Percentiles rank a stretch among this genome's conserved stretches.
Conservation (phyloP, 225 moss, liverwort and hornwort genomes). For the Pleurozium schreberi region DNA sequence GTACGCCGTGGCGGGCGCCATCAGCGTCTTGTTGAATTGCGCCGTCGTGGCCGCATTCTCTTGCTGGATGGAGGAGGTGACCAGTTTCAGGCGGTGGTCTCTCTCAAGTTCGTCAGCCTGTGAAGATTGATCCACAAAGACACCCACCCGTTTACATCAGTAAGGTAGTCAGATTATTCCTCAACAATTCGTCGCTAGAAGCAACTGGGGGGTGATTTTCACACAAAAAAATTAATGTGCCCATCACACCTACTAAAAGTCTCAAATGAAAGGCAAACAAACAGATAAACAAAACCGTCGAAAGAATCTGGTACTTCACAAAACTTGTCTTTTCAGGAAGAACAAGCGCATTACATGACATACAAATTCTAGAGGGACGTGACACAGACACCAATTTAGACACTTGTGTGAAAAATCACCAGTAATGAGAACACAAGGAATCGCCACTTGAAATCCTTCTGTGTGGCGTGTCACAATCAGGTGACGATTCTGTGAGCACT, state of each 20-base stretch:
- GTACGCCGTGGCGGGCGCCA: slow-evolving; percentile 35
- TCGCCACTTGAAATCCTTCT: background rate
- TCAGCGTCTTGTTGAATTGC: slow-evolving; percentile 14
- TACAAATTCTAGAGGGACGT: background rate
- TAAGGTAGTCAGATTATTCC: background rate
- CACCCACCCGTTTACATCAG: background rate
- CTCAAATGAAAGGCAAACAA: background rate
- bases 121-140: background rate
- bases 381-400: background rate
- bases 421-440: background rate
- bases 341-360: background rate
- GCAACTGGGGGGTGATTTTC: background rate
- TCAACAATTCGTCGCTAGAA: background rate
- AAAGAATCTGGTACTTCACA: too few relatives aligned
- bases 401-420: background rate
- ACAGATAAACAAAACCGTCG: too few relatives aligned
- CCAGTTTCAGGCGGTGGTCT: slow-evolving; percentile 17
- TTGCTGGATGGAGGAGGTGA: slow-evolving; percentile 33
- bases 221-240: too few relatives aligned
- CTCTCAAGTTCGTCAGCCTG: slow-evolving; percentile 28
- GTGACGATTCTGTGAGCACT: background rate
- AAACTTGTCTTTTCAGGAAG: background rate
- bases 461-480: background rate
- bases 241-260: too few relatives aligned
- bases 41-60: slow-evolving; percentile 20